phyloP scores from a whole-genome alignment of 148 eudicot species.

The Nepenthes mirabilis region DNA sequence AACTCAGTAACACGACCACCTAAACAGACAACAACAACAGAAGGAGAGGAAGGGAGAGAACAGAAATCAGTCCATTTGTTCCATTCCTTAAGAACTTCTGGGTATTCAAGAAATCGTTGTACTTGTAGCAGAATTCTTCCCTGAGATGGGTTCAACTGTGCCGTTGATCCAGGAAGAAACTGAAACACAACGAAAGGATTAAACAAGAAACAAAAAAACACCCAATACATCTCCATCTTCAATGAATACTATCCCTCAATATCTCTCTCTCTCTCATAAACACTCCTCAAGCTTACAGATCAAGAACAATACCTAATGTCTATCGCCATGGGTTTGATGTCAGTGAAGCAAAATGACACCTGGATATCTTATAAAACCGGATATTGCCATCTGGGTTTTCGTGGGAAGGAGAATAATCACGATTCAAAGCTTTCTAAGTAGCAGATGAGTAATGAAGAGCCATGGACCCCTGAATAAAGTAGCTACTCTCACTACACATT shows the following conservation, averaged over 20 bases:
- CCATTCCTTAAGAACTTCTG: slow-evolving; percentile 46
- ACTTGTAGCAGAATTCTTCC: slow-evolving; percentile 41
- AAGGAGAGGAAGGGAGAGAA: slow-evolving; percentile 27
- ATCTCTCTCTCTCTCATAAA: background rate
- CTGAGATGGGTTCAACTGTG: slow-evolving; percentile 47
- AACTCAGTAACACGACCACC: slow-evolving; percentile 57
- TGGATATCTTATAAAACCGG: slow-evolving; percentile 3
- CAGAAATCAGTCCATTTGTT: slow-evolving; percentile 69
- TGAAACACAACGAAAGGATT: slow-evolving; percentile 14
- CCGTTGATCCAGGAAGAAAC: slow-evolving; percentile 18
- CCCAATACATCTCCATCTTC: slow-evolving; percentile 22
- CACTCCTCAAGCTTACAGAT: background rate
- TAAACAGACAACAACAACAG: slow-evolving; percentile 42
- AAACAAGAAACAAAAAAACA: slow-evolving; percentile 19
- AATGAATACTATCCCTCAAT: background rate
- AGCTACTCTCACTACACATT: background rate
- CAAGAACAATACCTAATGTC: background rate
- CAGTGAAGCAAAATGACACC: slow-evolving; percentile 7
- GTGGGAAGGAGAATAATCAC: background rate
- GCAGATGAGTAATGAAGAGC: background rate
- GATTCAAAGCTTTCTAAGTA: background rate
- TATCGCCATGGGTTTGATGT: background rate
- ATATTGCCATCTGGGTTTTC: slow-evolving; percentile 4
- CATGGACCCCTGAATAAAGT: background rate
- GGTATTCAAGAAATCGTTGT: slow-evolving; percentile 61